phyloP scores from a whole-genome alignment of 1,284 basidiomycete genomes.

The Cronartium ribicola region DNA sequence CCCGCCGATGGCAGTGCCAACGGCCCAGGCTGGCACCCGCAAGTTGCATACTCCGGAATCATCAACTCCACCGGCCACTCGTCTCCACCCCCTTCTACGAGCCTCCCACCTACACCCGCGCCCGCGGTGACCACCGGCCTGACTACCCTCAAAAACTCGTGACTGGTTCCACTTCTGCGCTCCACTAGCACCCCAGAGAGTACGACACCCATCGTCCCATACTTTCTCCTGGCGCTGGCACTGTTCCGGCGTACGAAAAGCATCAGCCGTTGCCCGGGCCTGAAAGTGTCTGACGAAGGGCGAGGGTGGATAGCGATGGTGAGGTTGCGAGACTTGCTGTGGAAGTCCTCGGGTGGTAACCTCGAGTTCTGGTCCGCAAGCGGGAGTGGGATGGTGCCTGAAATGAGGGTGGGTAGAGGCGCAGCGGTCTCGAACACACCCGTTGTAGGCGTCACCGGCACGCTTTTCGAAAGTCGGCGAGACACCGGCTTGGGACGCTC shows the following conservation, averaged over 20 bases:
- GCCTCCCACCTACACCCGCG: neutral
- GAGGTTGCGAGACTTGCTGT: conserved; percentile 27
- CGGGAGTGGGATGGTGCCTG: neutral
- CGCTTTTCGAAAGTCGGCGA: too few relatives aligned
- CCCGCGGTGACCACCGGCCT: conserved; percentile 12
- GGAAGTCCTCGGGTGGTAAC: conserved; percentile 20
- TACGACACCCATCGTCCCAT: conserved; percentile 12
- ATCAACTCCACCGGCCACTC: conserved; percentile 27
- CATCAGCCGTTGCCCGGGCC: conserved; percentile 20
- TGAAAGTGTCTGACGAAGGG: conserved; percentile 16
- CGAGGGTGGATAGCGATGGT: conserved; percentile 16
- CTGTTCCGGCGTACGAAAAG: conserved; percentile 7
- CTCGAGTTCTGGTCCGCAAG: neutral
- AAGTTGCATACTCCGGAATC: conserved; percentile 22
- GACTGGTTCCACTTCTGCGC: conserved; percentile 5
- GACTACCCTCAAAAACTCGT: conserved; percentile 25
- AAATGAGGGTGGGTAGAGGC: too few relatives aligned
- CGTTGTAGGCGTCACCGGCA: too few relatives aligned
- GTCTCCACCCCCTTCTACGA: conserved; percentile 1
- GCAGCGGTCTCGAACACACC: too few relatives aligned
- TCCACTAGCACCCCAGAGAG: conserved; percentile 1
- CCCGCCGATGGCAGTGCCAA: conserved; percentile 22
- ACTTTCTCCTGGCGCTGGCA: conserved; percentile 19
- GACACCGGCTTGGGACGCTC: too few relatives aligned
- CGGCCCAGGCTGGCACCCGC: conserved; percentile 27